Percentiles rank a stretch among this genome's conserved stretches.
Evolutionary conservation across 2,329 filamentous ascomycete species (phyloP).

Genomic region (Arthrobotrys conoides): DNA sequence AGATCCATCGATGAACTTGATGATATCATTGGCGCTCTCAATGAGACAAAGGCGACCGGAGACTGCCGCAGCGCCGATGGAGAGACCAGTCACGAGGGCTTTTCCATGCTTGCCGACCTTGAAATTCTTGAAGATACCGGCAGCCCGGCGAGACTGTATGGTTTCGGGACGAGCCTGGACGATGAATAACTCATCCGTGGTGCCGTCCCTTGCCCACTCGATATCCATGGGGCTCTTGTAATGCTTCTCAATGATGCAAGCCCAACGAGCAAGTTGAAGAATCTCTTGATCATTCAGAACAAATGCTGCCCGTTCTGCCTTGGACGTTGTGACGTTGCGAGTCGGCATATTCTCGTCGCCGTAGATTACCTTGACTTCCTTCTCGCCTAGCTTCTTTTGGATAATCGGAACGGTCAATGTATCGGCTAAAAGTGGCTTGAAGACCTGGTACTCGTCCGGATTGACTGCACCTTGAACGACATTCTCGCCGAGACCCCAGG

Average conservation of each 20-base stretch:
- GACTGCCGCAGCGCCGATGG: conserved; percentile 66
- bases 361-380: conserved; percentile 66
- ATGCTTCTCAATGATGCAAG: conserved; percentile 66
- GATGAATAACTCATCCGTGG: conserved; percentile 65
- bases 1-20: conserved; percentile 66
- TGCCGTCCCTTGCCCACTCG: conserved; percentile 66
- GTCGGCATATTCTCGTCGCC: conserved; percentile 64
- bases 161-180: conserved; percentile 67
- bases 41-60: conserved; percentile 66
- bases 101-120: conserved; percentile 61
- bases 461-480: conserved; percentile 67
- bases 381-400: conserved; percentile 66
- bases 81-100: conserved; percentile 65
- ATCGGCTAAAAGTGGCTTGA: conserved; percentile 66
- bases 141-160: conserved; percentile 65
- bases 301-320: conserved; percentile 61
- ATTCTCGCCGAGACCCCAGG: conserved; percentile 68
- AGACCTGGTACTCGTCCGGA: conserved; percentile 67
- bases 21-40: conserved; percentile 65
- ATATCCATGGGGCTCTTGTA: conserved; percentile 67
- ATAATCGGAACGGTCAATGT: conserved; percentile 65
- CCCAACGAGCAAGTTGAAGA: conserved; percentile 66
- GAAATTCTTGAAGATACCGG: conserved; percentile 65
- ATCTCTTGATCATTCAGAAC: conserved; percentile 66
- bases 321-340: conserved; percentile 66